Percentiles rank a stretch among this genome's conserved stretches.
Evolutionary conservation across 2,329 filamentous ascomycete genomes (phyloP).

Genomic region (Ophiostoma tasmaniense): DNA sequence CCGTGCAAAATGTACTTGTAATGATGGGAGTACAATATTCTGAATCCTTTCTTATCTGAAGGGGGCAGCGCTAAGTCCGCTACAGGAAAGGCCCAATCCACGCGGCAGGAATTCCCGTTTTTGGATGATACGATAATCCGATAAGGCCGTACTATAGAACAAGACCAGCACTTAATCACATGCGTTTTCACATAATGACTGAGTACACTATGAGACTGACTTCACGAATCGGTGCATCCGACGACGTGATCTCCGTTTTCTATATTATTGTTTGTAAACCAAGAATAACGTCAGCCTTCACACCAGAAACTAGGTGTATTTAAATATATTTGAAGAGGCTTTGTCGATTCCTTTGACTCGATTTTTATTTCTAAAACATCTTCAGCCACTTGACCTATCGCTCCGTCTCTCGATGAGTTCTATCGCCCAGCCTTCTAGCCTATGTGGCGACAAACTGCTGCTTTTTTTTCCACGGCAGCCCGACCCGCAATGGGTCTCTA

Average conservation of each 20-base stretch:
- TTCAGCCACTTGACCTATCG: not conserved
- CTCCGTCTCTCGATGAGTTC: not conserved
- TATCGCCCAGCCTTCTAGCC: not conserved
- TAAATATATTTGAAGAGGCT: not conserved
- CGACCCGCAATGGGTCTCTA: not conserved
- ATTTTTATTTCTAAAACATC: no score
- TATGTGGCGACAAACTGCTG: not conserved
- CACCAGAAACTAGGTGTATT: not conserved
- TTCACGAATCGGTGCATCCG: not conserved
- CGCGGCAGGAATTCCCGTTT: not conserved
- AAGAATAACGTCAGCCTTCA: no score
- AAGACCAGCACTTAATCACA: not conserved
- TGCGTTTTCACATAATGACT: not conserved
- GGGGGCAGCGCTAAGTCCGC: not conserved
- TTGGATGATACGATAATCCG: not conserved
- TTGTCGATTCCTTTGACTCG: no score
- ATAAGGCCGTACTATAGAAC: not conserved
- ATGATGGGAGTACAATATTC: no score
- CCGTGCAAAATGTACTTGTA: no score
- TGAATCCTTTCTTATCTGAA: not conserved
- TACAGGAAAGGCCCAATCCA: not conserved
- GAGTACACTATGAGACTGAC: not conserved
- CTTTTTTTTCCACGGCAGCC: not conserved
- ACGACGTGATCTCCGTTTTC: not conserved
- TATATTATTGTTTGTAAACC: not conserved